Base-by-base conservation (phyloP, 805 yeast genomes). In the Cyberlindnera misumaiensis region DNA sequence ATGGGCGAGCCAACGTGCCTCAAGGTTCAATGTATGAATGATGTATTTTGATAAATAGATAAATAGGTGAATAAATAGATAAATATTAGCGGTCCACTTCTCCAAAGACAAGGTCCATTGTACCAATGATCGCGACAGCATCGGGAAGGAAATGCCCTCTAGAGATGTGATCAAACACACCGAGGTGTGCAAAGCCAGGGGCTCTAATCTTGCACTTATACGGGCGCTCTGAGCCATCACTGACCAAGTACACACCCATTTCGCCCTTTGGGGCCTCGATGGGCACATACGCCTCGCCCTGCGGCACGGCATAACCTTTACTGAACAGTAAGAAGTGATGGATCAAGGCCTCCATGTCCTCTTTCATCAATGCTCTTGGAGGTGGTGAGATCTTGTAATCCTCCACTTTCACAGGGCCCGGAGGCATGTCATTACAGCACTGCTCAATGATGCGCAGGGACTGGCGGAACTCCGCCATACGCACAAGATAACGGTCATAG, bases 201-300 rank as follows among this genome's bases (percentile, higher is more conserved):
- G 94, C 88, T 67, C 95, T 80, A 55, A 86, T 85, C 70, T 84
- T 85, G 70, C 95, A 84, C 67, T 88, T 78, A 68, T 86, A 86
- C 27, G 95, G 95, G 63, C 93, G 76, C 68, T 86, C 95, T 42
- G 83, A 65, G 40, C 95, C 95, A 65, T 86, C 95, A 49, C 88
- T 77, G 40, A 86, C 94, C 37, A 86, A 80, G 57, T 80, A 86
- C 40, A 84, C 94, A 44, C 84, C 95, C 93, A 86, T 83, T 65
- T 86, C 95, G 60, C 95, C 95, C 75, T 86, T 86, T 60, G 95
- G 95, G 17, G 95, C 95, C 68, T 86, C 95, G 50, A 86, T 85
- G 41, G 85, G 90, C 36, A 93, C 83, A 61, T 86, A 86, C 10
- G 95, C 82, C 67, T 86, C 95, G 56, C 95, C 95, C 39, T 78